Conservation (phyloP, 768 basidiomycete species). For the Vararia minispora region DNA sequence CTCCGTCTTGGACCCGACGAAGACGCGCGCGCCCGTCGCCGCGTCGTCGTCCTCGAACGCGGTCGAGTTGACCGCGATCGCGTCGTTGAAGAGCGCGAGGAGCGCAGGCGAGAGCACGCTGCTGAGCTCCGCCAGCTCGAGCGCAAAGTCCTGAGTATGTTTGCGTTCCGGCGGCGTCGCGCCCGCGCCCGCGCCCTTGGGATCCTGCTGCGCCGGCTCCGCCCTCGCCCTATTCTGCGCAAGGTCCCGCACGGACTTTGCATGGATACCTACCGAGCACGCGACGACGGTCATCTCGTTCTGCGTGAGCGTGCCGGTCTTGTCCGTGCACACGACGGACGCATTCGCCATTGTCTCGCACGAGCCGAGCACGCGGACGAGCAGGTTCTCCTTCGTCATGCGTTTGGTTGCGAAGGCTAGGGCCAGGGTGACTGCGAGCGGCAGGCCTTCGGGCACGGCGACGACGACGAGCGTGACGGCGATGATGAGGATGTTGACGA, state of each 20-base stretch:
- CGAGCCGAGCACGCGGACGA: constrained; percentile 91
- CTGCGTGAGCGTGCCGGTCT: constrained; percentile 93
- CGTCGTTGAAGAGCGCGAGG: constrained; percentile 62
- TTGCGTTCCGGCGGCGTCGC: too few relatives aligned
- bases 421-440: constrained; percentile 91
- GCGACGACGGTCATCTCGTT: constrained; percentile 96
- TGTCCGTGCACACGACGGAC: constrained; percentile 91
- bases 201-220: constrained; percentile 50
- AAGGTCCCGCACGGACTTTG: constrained; percentile 81
- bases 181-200: too few relatives aligned
- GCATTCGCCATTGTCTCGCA: constrained; percentile 99
- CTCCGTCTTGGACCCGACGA: constrained; percentile 94
- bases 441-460: constrained; percentile 87
- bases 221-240: constrained; percentile 59
- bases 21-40: constrained; percentile 44
- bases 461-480: constrained; percentile 86
- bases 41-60: constrained; percentile 79
- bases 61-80: constrained; percentile 87
- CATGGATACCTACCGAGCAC: constrained; percentile 87
- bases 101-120: constrained; percentile 48
- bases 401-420: constrained; percentile 95
- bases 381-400: constrained; percentile 93
- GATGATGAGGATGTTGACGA: constrained; percentile 91
- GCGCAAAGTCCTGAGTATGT: constrained; percentile 66
- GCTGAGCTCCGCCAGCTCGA: constrained; percentile 70